phyloP scores from a whole-genome alignment of 2,329 filamentous ascomycete species.

The Harringtonia aguacate region DNA sequence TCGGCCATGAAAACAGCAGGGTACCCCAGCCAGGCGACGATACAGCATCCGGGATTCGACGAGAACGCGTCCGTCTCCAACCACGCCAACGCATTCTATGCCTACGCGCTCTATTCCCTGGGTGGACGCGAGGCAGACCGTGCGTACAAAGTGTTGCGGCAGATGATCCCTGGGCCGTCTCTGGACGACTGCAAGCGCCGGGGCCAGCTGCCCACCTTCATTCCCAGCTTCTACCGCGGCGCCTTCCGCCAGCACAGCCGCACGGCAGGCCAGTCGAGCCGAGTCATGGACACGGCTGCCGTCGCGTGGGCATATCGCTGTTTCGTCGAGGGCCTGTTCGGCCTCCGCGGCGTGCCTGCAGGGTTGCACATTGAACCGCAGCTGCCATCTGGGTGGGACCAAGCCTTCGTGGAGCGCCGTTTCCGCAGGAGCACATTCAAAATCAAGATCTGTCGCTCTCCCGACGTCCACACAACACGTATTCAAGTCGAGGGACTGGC shows the following conservation, averaged over 20 bases:
- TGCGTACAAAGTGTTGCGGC: conserved; percentile 37
- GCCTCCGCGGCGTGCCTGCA: conserved; percentile 35
- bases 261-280: conserved; percentile 44
- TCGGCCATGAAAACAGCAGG: conserved; percentile 46
- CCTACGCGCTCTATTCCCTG: conserved; percentile 40
- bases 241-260: conserved; percentile 35
- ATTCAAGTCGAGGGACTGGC: conserved; percentile 30
- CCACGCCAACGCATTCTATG: conserved; percentile 44
- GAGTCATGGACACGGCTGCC: conserved; percentile 48
- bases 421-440: conserved; percentile 42
- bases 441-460: conserved; percentile 29
- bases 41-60: conserved; percentile 46
- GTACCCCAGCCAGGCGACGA: conserved; percentile 46
- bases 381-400: conserved; percentile 37
- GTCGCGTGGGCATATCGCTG: conserved; percentile 45
- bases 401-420: conserved; percentile 31
- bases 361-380: conserved; percentile 38
- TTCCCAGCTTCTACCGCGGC: conserved; percentile 49
- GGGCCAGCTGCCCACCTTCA: conserved; percentile 45
- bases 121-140: conserved; percentile 31
- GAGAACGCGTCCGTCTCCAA: conserved; percentile 50
- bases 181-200: conserved; percentile 39
- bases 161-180: conserved; percentile 42
- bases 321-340: conserved; percentile 44
- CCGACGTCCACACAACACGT: conserved; percentile 26